Percentiles rank a stretch among this genome's conserved stretches.
These are phyloP conservation scores for Boletellus emodensis DNA, from an alignment of 768 basidiomycete species.

Conservation along the genomic window DNA sequence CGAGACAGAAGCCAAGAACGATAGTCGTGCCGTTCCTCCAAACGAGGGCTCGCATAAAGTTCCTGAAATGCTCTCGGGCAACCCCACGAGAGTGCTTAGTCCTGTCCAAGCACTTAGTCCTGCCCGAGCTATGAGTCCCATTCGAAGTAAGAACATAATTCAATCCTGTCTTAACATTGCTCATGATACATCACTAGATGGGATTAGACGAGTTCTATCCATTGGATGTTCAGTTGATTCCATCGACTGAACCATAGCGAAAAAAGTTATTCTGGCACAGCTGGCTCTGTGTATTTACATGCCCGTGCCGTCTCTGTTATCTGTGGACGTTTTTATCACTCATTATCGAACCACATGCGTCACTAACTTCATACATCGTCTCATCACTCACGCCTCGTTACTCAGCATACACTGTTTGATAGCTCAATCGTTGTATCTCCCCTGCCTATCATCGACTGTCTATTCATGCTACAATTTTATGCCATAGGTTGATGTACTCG, in stretches of 20 bases:
- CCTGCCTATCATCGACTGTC: neutral
- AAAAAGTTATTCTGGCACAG: neutral
- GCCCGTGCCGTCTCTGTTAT: neutral
- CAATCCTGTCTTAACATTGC: neutral
- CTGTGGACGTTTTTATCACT: neutral
- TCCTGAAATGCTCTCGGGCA: conserved; percentile 5
- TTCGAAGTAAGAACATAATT: conserved; percentile 12
- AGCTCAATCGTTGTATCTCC: no score
- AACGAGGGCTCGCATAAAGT: neutral
- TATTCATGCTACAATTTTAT: no score
- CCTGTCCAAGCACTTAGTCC: conserved; percentile 34
- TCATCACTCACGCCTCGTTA: neutral
- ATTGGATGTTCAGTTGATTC: conserved; percentile 11
- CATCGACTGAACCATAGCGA: conserved; percentile 9
- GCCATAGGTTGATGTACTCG: no score
- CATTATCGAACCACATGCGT: neutral
- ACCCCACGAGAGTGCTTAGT: conserved; percentile 26
- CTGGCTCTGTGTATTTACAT: conserved; percentile 1
- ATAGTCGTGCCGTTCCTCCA: neutral
- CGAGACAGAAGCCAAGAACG: neutral
- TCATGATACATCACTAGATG: conserved; percentile 18
- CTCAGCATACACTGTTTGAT: no score
- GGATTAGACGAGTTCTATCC: conserved; percentile 28
- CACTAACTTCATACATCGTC: neutral
- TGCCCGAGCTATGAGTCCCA: conserved; percentile 28